phyloP scores from a whole-genome alignment of 768 basidiomycete genomes.

The Coprinopsis sp. region DNA sequence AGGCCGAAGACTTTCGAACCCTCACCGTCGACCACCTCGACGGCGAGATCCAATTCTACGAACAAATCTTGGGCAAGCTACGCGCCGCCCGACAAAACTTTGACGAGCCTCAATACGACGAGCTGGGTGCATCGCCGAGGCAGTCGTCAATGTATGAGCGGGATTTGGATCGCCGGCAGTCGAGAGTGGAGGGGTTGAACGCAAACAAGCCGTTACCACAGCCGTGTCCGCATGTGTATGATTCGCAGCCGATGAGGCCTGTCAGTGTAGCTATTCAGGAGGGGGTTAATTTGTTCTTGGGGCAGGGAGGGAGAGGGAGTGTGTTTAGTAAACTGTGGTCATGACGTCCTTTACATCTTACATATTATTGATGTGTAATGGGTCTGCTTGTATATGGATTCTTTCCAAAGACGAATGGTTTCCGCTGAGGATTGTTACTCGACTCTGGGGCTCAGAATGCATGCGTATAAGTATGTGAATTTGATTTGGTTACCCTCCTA shows the following conservation, averaged over 20 bases:
- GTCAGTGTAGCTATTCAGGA: conserved; percentile 72
- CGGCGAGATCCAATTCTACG: conserved; percentile 71
- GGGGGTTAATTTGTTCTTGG: conserved; percentile 61
- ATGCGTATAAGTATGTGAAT: no score
- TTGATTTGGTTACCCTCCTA: no score
- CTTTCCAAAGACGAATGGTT: no score
- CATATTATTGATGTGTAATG: neutral
- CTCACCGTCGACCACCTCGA: conserved; percentile 68
- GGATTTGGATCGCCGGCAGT: conserved; percentile 55
- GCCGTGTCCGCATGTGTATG: conserved; percentile 76
- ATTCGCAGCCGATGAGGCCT: conserved; percentile 68
- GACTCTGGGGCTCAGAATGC: no score
- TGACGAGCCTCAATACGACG: conserved; percentile 42
- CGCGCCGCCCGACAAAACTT: conserved; percentile 51
- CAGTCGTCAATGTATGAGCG: conserved; percentile 74
- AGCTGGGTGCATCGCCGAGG: conserved; percentile 46
- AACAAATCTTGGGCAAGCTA: conserved; percentile 65
- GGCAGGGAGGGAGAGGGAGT: conserved; percentile 40
- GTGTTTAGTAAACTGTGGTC: conserved; percentile 64
- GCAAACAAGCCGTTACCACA: conserved; percentile 51
- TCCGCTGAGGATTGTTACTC: no score
- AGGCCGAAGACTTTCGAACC: conserved; percentile 60
- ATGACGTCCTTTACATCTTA: neutral
- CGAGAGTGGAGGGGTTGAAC: no score
- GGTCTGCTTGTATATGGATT: no score